Conservation (phyloP, 2,329 filamentous ascomycete species). For the Parastagonospora avenae region DNA sequence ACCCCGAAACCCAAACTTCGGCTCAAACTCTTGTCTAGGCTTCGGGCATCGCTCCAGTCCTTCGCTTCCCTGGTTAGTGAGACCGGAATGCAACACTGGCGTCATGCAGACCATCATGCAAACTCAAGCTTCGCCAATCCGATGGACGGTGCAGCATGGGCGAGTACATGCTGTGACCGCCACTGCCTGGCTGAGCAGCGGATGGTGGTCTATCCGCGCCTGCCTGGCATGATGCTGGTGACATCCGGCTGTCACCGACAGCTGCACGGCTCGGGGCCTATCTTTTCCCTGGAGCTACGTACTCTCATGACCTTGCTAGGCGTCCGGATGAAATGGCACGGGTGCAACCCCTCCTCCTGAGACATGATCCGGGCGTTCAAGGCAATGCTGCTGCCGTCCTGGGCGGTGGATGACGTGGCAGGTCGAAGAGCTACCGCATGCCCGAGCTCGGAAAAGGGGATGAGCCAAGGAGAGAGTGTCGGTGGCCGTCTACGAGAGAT, state of each 20-base stretch:
- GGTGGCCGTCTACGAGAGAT: constrained; percentile 1
- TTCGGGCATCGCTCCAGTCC: constrained; percentile 1
- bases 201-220: constrained; percentile 3
- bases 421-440: neutral
- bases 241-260: neutral
- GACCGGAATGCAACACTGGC: constrained; percentile 10
- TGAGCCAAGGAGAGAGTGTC: neutral
- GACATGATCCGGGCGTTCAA: constrained; percentile 5
- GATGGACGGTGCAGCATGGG: constrained; percentile 5
- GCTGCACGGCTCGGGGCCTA: constrained; percentile 5
- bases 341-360: constrained; percentile 7
- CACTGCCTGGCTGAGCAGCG: neutral
- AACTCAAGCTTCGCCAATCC: constrained; percentile 10
- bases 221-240: constrained; percentile 6
- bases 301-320: constrained; percentile 2
- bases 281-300: constrained; percentile 5
- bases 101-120: constrained; percentile 15
- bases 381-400: neutral
- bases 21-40: constrained; percentile 7
- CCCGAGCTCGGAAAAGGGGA: neutral
- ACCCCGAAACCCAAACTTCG: constrained; percentile 14
- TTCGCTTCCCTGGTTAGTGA: constrained; percentile 9
- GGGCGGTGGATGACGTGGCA: neutral
- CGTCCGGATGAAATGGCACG: neutral
- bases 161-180: neutral